Conservation (phyloP, 208 protist species). For the Novymonas esmeraldas region DNA sequence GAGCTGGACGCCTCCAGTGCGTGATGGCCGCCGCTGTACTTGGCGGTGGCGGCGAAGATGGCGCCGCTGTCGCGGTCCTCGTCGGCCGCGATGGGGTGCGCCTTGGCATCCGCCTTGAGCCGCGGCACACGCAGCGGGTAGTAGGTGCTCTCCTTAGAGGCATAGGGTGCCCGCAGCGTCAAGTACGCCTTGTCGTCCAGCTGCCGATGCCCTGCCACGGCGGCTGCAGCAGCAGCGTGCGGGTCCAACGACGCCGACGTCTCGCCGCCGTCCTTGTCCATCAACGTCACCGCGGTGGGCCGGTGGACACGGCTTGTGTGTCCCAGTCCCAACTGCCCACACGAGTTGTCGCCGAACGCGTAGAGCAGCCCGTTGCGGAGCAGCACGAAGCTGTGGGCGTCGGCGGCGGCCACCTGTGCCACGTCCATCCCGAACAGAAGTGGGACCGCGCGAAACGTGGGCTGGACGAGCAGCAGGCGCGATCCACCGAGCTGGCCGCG, state of each 20-base stretch:
- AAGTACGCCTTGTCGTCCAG: constrained; percentile 61
- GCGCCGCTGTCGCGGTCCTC: constrained; percentile 8
- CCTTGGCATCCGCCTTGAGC: constrained; percentile 40
- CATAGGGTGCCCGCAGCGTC: constrained; percentile 65
- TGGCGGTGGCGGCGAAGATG: neutral
- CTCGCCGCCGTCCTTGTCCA: neutral
- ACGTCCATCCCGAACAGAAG: constrained; percentile 81
- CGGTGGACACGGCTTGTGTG: constrained; percentile 38
- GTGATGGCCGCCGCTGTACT: neutral
- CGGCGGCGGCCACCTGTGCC: constrained; percentile 54
- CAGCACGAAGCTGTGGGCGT: constrained; percentile 81
- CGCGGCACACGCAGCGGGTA: constrained; percentile 74
- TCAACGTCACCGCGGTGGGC: constrained; percentile 22
- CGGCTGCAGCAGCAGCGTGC: neutral
- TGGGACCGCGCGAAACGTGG: constrained; percentile 67
- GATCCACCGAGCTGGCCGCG: constrained; percentile 68
- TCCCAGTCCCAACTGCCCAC: constrained; percentile 80
- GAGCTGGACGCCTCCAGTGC: neutral
- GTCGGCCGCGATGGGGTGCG: constrained; percentile 32
- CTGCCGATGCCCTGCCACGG: neutral
- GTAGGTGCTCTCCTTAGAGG: constrained; percentile 59
- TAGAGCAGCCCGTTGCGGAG: constrained; percentile 73
- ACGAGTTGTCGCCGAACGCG: constrained; percentile 82
- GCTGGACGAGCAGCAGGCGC: constrained; percentile 48
- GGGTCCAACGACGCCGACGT: neutral